Conservation (phyloP, 495 filamentous ascomycete species). For the Rusavskia elegans region DNA sequence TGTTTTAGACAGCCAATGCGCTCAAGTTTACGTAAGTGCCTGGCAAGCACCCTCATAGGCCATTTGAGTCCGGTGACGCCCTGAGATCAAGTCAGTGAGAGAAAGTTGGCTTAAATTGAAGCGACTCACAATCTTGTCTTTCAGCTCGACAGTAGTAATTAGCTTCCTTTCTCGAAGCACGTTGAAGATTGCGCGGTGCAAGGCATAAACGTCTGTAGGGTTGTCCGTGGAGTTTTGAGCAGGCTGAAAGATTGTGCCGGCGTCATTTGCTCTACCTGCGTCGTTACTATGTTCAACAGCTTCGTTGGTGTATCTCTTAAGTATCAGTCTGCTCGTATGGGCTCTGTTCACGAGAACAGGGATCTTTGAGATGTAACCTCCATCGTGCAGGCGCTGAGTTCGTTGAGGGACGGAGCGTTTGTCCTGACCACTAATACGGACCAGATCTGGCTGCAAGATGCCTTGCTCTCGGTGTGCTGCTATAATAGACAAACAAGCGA, state of each 20-base stretch:
- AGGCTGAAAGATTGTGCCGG: neutral
- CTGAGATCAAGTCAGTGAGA: neutral
- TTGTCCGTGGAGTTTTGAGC: neutral
- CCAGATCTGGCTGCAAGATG: slow-evolving; percentile 67
- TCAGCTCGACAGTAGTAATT: slow-evolving; percentile 43
- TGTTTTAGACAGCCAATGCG: slow-evolving; percentile 52
- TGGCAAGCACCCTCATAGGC: slow-evolving; percentile 52
- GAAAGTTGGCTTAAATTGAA: neutral
- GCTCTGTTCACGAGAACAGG: slow-evolving; percentile 44
- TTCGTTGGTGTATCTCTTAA: slow-evolving; percentile 37
- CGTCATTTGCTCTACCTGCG: slow-evolving; percentile 3
- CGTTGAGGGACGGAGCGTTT: slow-evolving; percentile 75
- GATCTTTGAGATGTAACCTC: slow-evolving; percentile 77
- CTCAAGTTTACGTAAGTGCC: slow-evolving; percentile 51
- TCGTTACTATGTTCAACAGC: neutral
- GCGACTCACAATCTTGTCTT: slow-evolving; percentile 36
- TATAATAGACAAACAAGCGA: slow-evolving; percentile 63
- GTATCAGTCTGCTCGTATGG: slow-evolving; percentile 47
- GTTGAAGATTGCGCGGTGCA: slow-evolving; percentile 29
- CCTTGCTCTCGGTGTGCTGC: slow-evolving; percentile 53
- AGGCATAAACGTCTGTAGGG: slow-evolving; percentile 27
- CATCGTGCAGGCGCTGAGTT: slow-evolving; percentile 55
- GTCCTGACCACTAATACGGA: slow-evolving; percentile 63
- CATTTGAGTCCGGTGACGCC: slow-evolving; percentile 36
- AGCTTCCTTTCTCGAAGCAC: slow-evolving; percentile 28